phyloP scores from a whole-genome alignment of 805 yeast genomes.

The Yueomyces sp. region DNA sequence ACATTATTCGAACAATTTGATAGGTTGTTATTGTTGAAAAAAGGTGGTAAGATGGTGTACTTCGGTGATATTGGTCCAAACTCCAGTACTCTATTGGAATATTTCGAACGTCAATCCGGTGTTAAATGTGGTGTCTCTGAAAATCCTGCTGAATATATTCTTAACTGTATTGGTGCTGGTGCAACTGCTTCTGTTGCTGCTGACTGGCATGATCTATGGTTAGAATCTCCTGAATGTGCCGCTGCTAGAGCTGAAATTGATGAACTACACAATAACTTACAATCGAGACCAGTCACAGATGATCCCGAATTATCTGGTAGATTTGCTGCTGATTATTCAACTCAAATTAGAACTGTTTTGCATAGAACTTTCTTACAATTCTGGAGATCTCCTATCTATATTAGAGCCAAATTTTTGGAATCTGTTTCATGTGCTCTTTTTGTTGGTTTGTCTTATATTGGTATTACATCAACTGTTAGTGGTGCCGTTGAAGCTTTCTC shows the following conservation, averaged over 20 bases:
- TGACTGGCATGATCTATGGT: constrained; percentile 59
- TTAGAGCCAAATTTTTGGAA: constrained; percentile 43
- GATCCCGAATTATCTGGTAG: constrained; percentile 27
- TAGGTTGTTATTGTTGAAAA: constrained; percentile 49
- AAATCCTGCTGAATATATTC: constrained; percentile 67
- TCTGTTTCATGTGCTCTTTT: constrained; percentile 41
- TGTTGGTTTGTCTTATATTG: constrained; percentile 56
- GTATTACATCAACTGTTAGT: constrained; percentile 44
- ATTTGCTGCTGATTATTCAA: constrained; percentile 32
- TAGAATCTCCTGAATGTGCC: constrained; percentile 33
- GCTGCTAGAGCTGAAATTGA: constrained; percentile 41
- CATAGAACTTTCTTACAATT: constrained; percentile 44
- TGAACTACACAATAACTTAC: constrained; percentile 35
- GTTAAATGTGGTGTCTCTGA: constrained; percentile 45
- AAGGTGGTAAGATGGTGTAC: constrained; percentile 71
- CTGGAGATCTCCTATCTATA: constrained; percentile 51
- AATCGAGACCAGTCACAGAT: constrained; percentile 20
- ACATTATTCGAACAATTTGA: constrained; percentile 55
- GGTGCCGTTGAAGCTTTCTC: constrained; percentile 56
- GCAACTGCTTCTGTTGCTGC: constrained; percentile 48
- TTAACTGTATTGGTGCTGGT: constrained; percentile 69
- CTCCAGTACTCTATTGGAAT: constrained; percentile 42
- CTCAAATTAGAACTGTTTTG: constrained; percentile 34
- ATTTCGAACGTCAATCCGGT: constrained; percentile 65
- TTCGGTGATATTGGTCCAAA: constrained; percentile 69